Percentiles rank a stretch among this genome's conserved stretches.
These are phyloP conservation scores for Paxillus rubicundulus DNA, from an alignment of 768 basidiomycete genomes.

Conservation along the genomic window DNA sequence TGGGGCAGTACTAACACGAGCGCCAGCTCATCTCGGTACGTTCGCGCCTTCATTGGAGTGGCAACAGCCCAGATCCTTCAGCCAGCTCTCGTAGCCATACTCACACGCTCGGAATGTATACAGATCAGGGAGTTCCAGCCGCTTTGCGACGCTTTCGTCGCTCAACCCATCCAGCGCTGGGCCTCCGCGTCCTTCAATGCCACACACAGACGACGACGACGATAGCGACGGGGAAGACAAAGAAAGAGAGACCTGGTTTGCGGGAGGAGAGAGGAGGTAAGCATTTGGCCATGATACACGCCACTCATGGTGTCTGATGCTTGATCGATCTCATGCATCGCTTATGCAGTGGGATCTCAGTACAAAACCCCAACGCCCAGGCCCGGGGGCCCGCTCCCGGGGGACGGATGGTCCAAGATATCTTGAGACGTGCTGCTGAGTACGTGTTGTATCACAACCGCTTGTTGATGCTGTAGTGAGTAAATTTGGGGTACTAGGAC, in stretches of 20 bases:
- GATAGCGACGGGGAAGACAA: conserved; percentile 53
- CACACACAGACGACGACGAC: conserved; percentile 23
- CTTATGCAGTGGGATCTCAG: conserved; percentile 69
- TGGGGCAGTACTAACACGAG: conserved; percentile 36
- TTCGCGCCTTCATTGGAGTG: background rate
- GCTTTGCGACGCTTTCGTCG: conserved; percentile 39
- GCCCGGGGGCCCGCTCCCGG: conserved; percentile 44
- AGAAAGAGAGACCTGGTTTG: conserved; percentile 73
- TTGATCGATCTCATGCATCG: background rate
- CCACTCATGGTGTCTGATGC: background rate
- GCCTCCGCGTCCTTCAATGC: conserved; percentile 12
- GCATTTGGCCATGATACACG: background rate
- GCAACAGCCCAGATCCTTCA: background rate
- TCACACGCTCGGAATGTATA: background rate
- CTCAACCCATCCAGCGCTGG: conserved; percentile 19
- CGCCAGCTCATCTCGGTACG: conserved; percentile 14
- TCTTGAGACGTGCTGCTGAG: conserved; percentile 81
- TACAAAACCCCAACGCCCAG: conserved; percentile 74
- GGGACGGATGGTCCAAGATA: conserved; percentile 61
- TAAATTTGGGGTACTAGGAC: conserved; percentile 6
- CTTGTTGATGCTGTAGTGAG: background rate
- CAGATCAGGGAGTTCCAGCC: conserved; percentile 22
- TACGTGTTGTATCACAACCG: conserved; percentile 35
- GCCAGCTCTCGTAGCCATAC: background rate
- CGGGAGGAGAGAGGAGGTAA: conserved; percentile 93